phyloP scores from a whole-genome alignment of 176 grass and related monocot species.

The Zea mays region Zm-B73-REFERENCE-NAM-5.0 NC_050098.1:113444501-113445000 shows the following conservation, averaged over 20 bases:
- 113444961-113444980: background rate
- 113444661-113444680: background rate
- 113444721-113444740: background rate
- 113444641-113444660: background rate
- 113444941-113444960: background rate
- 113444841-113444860: no score
- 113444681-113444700: background rate
- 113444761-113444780: background rate
- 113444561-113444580: conserved; percentile 34
- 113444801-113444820: no score
- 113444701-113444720: background rate
- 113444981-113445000: background rate
- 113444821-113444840: no score
- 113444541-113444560: conserved; percentile 36
- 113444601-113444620: background rate
- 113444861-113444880: no score
- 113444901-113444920: no score
- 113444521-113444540: conserved; percentile 44
- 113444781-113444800: background rate
- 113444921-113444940: background rate
- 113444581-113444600: conserved; percentile 59
- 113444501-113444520: conserved; percentile 55
- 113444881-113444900: no score
- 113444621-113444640: background rate
- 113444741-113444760: background rate